Conservation (phyloP, 768 basidiomycete genomes). For the Artomyces pyxidatus region DNA sequence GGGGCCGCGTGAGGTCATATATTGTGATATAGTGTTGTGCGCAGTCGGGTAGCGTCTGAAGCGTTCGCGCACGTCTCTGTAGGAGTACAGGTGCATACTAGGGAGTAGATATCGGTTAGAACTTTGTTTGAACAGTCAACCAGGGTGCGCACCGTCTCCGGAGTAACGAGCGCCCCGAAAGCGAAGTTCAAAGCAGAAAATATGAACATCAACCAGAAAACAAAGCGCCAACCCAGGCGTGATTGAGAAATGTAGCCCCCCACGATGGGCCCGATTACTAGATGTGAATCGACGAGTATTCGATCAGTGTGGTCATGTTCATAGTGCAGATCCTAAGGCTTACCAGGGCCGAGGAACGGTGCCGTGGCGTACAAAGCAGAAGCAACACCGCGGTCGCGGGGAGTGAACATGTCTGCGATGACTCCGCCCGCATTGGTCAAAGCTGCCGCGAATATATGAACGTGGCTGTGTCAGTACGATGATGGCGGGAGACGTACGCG, state of each 20-base stretch:
- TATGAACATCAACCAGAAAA: conserved; percentile 60
- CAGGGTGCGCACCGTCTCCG: conserved; percentile 43
- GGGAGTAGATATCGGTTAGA: neutral
- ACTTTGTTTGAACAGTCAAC: neutral
- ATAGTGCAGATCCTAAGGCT: conserved; percentile 3
- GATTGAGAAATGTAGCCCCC: conserved; percentile 52
- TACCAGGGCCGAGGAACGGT: conserved; percentile 52
- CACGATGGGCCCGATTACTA: conserved; percentile 60
- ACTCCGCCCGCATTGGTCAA: conserved; percentile 51
- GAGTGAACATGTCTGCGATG: conserved; percentile 51
- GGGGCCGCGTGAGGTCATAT: conserved; percentile 38
- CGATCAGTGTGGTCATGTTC: too few species aligned
- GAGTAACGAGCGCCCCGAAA: conserved; percentile 38
- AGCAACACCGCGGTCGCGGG: conserved; percentile 52
- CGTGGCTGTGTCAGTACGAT: conserved; percentile 4
- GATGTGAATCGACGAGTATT: neutral
- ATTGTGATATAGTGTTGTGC: conserved; percentile 39
- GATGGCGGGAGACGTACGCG: conserved; percentile 28
- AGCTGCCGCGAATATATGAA: conserved; percentile 32
- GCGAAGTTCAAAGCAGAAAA: conserved; percentile 39
- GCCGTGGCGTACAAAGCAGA: conserved; percentile 51
- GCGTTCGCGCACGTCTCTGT: conserved; percentile 38
- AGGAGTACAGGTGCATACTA: conserved; percentile 58
- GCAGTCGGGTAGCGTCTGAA: conserved; percentile 34
- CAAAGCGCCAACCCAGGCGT: conserved; percentile 49